Percentiles rank a stretch among this genome's conserved stretches.
These are phyloP conservation scores for Endogone sp. DNA, from an alignment of 192 early-diverging fungal species.

Conservation along the genomic window DNA sequence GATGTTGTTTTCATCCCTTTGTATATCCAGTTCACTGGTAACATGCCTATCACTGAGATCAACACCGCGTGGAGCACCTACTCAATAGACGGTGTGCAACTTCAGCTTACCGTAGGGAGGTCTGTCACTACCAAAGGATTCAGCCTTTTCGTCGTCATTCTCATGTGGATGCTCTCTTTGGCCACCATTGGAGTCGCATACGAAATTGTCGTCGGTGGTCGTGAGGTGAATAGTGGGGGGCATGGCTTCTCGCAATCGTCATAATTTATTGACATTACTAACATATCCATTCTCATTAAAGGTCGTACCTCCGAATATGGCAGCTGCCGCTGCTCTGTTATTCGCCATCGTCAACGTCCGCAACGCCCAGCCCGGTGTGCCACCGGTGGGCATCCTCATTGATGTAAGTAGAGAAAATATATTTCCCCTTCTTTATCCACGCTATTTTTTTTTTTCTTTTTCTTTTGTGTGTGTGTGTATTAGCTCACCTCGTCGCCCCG, in stretches of 20 bases:
- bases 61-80: neutral
- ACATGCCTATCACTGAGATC: neutral
- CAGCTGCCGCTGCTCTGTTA: neutral
- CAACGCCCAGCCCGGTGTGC: neutral
- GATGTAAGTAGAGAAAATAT: neutral
- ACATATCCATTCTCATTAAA: too few species aligned
- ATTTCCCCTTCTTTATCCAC: neutral
- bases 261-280: neutral
- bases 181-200: neutral
- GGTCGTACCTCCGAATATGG: neutral
- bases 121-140: neutral
- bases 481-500: too few species aligned
- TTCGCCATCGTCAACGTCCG: neutral
- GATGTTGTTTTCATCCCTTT: neutral
- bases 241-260: neutral
- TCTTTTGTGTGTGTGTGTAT: too few species aligned
- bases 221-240: neutral
- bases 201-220: neutral
- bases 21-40: neutral
- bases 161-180: neutral
- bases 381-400: neutral
- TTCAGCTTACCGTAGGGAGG: neutral
- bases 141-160: neutral
- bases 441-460: conserved; percentile 4
- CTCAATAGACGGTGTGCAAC: neutral